A percentile compares a stretch with the other conserved stretches of the same genome.
phyloP scores from a whole-genome alignment of 2,329 filamentous ascomycete genomes.

The Dactylellina cionopaga region DNA sequence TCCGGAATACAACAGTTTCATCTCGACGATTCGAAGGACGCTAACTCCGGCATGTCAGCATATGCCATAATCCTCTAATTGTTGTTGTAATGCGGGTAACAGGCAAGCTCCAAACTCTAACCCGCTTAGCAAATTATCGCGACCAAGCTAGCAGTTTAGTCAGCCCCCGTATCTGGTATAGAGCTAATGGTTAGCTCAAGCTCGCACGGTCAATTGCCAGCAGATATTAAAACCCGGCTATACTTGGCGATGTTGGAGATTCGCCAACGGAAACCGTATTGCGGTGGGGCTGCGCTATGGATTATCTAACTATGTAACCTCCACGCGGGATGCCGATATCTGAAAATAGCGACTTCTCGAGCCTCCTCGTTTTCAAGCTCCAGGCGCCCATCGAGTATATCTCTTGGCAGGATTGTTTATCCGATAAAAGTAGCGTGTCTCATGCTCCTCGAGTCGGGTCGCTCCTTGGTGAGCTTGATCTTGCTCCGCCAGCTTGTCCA shows the following conservation, averaged over 20 bases:
- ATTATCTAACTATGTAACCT: conserved; percentile 30
- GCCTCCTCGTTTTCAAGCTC: conserved; percentile 28
- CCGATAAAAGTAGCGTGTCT: conserved; percentile 20
- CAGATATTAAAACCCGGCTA: conserved; percentile 5
- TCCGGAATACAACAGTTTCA: conserved; percentile 45
- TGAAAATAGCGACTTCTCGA: conserved; percentile 47
- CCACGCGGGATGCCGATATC: conserved; percentile 30
- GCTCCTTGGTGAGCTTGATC: neutral
- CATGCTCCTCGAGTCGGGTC: conserved; percentile 5
- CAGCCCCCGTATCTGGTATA: conserved; percentile 31
- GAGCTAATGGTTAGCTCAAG: conserved; percentile 2
- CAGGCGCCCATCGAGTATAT: conserved; percentile 13
- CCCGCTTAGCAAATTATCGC: conserved; percentile 36
- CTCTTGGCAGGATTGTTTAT: conserved; percentile 30
- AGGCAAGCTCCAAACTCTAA: conserved; percentile 11
- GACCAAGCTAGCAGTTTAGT: conserved; percentile 26
- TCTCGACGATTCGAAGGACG: conserved; percentile 25
- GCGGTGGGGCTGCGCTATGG: conserved; percentile 5
- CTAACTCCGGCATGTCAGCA: conserved; percentile 42
- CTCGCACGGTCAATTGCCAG: neutral
- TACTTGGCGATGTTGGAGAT: conserved; percentile 30
- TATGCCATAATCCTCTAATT: conserved; percentile 32
- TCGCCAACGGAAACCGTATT: conserved; percentile 6
- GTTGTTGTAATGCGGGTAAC: conserved; percentile 34
- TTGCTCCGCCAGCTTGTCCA: conserved; percentile 20